Percentiles rank a stretch among this genome's conserved stretches.
Conservation (phyloP, 768 basidiomycete species). For the Dentipellis fragilis region DNA sequence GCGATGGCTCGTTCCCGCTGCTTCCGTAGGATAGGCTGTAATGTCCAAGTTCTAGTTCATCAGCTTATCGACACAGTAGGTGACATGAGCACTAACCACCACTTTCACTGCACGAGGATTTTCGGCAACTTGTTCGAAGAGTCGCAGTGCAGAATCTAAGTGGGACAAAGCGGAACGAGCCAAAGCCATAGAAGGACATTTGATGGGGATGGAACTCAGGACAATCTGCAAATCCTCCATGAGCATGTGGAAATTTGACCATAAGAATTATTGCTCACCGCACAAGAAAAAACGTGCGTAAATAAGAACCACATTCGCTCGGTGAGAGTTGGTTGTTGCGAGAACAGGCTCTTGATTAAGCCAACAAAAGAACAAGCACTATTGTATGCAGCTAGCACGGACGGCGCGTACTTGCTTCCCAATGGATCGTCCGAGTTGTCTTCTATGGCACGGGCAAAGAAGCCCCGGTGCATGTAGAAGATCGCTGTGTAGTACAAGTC, state of each 20-base stretch:
- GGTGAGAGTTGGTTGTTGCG: conserved; percentile 54
- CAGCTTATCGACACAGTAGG: neutral
- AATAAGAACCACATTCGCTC: conserved; percentile 68
- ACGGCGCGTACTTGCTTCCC: conserved; percentile 58
- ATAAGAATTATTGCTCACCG: conserved; percentile 29
- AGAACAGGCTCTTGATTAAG: conserved; percentile 51
- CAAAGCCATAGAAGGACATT: conserved; percentile 48
- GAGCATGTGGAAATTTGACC: neutral
- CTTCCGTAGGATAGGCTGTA: conserved; percentile 52
- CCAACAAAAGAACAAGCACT: conserved; percentile 63
- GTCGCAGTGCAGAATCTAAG: conserved; percentile 48
- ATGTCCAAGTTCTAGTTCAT: neutral
- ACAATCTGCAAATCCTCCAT: conserved; percentile 39
- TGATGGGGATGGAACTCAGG: conserved; percentile 57
- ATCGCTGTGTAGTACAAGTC: conserved; percentile 29
- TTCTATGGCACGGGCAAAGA: conserved; percentile 61
- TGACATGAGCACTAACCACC: conserved; percentile 32
- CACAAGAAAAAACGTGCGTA: conserved; percentile 64
- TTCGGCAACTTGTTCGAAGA: conserved; percentile 48
- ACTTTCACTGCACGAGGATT: conserved; percentile 47
- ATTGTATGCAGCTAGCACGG: conserved; percentile 59
- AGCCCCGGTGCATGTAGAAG: conserved; percentile 69
- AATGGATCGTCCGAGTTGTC: conserved; percentile 55
- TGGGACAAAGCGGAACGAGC: conserved; percentile 59
- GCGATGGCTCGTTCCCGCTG: conserved; percentile 38